Percentiles rank a stretch among this genome's conserved stretches.
phyloP scores from a whole-genome alignment of 2,329 filamentous ascomycete genomes.

The Hymenoscyphus linearis region DNA sequence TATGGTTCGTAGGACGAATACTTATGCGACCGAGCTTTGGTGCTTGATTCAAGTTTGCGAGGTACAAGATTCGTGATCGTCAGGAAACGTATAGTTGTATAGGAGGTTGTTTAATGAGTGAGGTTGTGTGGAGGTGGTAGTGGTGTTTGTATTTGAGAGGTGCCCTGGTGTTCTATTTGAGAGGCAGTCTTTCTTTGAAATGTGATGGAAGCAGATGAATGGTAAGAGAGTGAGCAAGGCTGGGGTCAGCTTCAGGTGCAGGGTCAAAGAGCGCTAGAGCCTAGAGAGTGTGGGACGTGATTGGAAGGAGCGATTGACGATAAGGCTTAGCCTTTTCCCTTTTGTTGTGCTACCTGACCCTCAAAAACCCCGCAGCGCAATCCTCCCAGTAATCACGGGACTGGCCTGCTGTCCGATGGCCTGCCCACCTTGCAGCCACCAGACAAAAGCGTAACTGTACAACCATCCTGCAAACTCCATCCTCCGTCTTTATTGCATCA shows the following conservation, averaged over 20 bases:
- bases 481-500: conserved; percentile 1
- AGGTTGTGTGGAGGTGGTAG: neutral
- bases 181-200: neutral
- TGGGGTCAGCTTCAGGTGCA: neutral
- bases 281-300: neutral
- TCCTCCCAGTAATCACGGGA: too few relatives aligned
- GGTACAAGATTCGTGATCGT: neutral
- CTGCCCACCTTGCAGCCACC: conserved; percentile 1
- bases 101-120: neutral
- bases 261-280: neutral
- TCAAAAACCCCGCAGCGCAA: neutral
- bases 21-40: neutral
- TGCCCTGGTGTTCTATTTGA: too few relatives aligned
- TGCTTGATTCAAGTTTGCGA: neutral
- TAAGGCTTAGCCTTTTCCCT: neutral
- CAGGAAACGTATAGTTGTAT: neutral
- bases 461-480: conserved; percentile 11
- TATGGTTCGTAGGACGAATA: neutral
- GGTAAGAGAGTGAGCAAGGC: neutral
- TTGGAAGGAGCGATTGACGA: neutral
- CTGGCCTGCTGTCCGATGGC: too few relatives aligned
- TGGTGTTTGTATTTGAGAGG: neutral
- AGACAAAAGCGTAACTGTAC: conserved; percentile 11
- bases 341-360: neutral
- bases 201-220: too few relatives aligned